Evolutionary conservation across 352 stramenopile species (phyloP).

Genomic region (Phytophthora vignae): DNA sequence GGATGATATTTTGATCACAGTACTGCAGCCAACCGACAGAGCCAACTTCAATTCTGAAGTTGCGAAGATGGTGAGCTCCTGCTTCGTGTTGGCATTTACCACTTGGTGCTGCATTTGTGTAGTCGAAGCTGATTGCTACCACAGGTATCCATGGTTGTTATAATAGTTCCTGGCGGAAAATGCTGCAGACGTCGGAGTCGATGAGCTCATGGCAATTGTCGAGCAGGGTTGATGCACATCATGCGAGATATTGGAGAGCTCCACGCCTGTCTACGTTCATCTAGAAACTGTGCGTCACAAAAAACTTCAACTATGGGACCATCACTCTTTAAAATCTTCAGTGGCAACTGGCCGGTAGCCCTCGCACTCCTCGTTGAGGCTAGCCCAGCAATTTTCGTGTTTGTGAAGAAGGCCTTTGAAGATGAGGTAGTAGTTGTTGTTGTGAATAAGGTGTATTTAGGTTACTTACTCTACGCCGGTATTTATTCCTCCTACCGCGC

Average conservation of each 20-base stretch:
- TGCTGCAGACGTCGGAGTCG: no score
- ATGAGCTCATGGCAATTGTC: background rate
- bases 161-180: no score
- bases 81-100: background rate
- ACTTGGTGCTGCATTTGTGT: background rate
- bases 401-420: background rate
- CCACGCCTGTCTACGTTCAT: slow-evolving; percentile 9
- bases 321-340: background rate
- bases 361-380: no score
- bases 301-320: slow-evolving; percentile 1
- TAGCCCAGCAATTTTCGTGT: no score
- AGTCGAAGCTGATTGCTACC: background rate
- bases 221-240: slow-evolving; percentile 1
- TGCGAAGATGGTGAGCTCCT: slow-evolving; percentile 3
- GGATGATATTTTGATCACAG: background rate
- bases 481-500: no score
- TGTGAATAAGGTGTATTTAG: no score
- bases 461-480: no score
- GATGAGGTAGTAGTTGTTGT: background rate
- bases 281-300: slow-evolving; percentile 3
- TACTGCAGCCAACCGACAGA: background rate
- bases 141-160: background rate
- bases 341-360: background rate
- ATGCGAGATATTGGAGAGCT: slow-evolving; percentile 4
- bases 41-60: slow-evolving; percentile 32